Percentiles rank a stretch among this genome's conserved stretches.
Evolutionary conservation across 164 flowering plant species (phyloP).

Genomic region (Annona squamosa): DNA sequence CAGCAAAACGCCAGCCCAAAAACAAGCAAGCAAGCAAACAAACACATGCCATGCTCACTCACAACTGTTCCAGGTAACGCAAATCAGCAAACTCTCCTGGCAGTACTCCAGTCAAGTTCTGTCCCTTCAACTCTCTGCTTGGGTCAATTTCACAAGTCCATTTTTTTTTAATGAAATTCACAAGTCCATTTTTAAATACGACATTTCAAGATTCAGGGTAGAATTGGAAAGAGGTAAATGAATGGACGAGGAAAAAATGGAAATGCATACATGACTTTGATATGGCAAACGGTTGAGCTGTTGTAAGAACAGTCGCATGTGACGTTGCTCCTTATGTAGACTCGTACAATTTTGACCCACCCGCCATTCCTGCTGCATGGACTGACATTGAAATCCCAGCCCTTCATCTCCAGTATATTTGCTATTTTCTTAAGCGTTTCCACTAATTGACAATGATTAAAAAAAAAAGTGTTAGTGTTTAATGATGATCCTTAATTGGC

Average conservation of each 20-base stretch:
- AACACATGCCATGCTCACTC: constrained; percentile 20
- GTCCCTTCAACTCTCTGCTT: constrained; percentile 48
- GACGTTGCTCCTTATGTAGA: constrained; percentile 14
- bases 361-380: constrained; percentile 18
- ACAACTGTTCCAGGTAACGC: constrained; percentile 45
- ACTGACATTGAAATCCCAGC: constrained; percentile 22
- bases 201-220: neutral
- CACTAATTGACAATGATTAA: neutral
- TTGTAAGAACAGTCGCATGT: constrained; percentile 35
- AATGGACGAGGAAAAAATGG: neutral
- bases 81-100: constrained; percentile 62
- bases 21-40: no score
- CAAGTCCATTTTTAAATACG: no score
- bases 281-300: constrained; percentile 28
- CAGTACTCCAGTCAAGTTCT: constrained; percentile 47
- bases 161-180: neutral
- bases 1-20: neutral
- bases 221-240: neutral
- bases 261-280: constrained; percentile 13
- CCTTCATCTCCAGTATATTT: constrained; percentile 13
- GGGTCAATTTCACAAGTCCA: neutral
- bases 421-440: constrained; percentile 20
- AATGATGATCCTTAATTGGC: neutral
- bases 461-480: neutral
- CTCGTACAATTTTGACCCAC: neutral